A percentile compares a stretch with the other conserved stretches of the same genome.
These are phyloP conservation scores for Kregervanrija pseudodelftensis DNA, from an alignment of 805 yeast genomes.

Conservation along the genomic window DNA sequence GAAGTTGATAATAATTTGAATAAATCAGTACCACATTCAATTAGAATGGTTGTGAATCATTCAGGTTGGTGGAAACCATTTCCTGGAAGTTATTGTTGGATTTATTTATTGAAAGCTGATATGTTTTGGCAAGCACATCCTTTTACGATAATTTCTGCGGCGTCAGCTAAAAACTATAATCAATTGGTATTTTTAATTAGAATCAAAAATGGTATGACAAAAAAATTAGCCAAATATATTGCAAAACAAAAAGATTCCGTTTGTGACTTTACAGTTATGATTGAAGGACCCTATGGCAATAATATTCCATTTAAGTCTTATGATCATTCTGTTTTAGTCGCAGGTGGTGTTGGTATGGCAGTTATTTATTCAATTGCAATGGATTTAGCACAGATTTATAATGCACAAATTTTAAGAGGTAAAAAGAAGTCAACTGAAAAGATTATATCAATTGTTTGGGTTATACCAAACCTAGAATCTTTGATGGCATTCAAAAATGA, in stretches of 20 bases:
- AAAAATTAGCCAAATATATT: constrained; percentile 29
- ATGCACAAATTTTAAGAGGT: constrained; percentile 23
- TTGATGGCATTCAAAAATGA: constrained; percentile 24
- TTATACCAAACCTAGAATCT: constrained; percentile 26
- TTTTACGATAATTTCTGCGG: constrained; percentile 44
- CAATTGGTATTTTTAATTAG: constrained; percentile 36
- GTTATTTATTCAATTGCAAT: constrained; percentile 44
- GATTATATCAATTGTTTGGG: constrained; percentile 24
- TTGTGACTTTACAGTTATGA: constrained; percentile 33
- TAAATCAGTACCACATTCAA: constrained; percentile 28
- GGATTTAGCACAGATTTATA: constrained; percentile 28
- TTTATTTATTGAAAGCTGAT: constrained; percentile 38
- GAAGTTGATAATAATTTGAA: constrained; percentile 7
- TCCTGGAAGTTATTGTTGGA: constrained; percentile 60
- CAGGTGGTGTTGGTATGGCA: constrained; percentile 64
- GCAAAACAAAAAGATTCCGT: constrained; percentile 28
- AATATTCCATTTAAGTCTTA: constrained; percentile 40
- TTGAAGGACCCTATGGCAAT: constrained; percentile 60
- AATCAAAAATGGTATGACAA: constrained; percentile 49
- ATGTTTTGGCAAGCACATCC: constrained; percentile 67
- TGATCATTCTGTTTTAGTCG: constrained; percentile 41
- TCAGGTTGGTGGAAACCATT: constrained; percentile 47
- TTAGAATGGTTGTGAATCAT: constrained; percentile 42
- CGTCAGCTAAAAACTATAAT: constrained; percentile 35
- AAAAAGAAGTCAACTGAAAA: constrained; percentile 13